A percentile compares a stretch with the other conserved stretches of the same genome.
Evolutionary conservation across 352 stramenopile species (phyloP).

Genomic region (Thalassiosira sp.): DNA sequence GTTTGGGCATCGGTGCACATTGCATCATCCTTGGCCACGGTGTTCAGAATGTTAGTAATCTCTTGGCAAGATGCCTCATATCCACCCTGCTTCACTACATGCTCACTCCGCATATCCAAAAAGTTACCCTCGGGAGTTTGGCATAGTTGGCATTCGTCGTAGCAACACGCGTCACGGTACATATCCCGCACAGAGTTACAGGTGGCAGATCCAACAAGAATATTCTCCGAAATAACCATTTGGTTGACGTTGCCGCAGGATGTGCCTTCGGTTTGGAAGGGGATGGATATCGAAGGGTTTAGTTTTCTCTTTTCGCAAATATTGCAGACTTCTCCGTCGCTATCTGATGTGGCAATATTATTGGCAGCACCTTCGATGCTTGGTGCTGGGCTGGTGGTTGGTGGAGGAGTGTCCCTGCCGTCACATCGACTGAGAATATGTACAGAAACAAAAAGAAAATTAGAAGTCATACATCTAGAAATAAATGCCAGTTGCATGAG

Average conservation of each 20-base stretch:
- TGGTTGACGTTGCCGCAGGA: slow-evolving; percentile 21
- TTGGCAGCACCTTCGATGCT: neutral
- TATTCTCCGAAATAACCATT: slow-evolving; percentile 3
- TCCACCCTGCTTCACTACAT: slow-evolving; percentile 24
- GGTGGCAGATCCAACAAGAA: slow-evolving; percentile 11
- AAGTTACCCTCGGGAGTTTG: slow-evolving; percentile 6
- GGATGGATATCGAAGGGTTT: slow-evolving; percentile 1
- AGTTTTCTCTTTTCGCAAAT: slow-evolving; percentile 12
- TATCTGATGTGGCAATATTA: neutral
- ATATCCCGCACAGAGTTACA: slow-evolving; percentile 13
- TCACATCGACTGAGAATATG: slow-evolving; percentile 19
- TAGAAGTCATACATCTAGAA: neutral
- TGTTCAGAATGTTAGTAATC: slow-evolving; percentile 30
- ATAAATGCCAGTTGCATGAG: neutral
- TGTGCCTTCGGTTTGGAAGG: slow-evolving; percentile 15
- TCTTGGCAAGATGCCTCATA: slow-evolving; percentile 32
- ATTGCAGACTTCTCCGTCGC: slow-evolving; percentile 12
- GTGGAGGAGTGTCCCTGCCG: slow-evolving; percentile 24
- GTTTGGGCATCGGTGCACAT: slow-evolving; percentile 27
- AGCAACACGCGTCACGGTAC: slow-evolving; percentile 23
- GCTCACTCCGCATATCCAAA: slow-evolving; percentile 20
- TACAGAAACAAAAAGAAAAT: neutral
- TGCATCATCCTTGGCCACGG: slow-evolving; percentile 7
- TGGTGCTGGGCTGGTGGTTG: slow-evolving; percentile 17
- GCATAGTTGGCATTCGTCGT: slow-evolving; percentile 28